phyloP scores from a whole-genome alignment of 441 rosid genomes.

The Euphorbia celastroides region DNA sequence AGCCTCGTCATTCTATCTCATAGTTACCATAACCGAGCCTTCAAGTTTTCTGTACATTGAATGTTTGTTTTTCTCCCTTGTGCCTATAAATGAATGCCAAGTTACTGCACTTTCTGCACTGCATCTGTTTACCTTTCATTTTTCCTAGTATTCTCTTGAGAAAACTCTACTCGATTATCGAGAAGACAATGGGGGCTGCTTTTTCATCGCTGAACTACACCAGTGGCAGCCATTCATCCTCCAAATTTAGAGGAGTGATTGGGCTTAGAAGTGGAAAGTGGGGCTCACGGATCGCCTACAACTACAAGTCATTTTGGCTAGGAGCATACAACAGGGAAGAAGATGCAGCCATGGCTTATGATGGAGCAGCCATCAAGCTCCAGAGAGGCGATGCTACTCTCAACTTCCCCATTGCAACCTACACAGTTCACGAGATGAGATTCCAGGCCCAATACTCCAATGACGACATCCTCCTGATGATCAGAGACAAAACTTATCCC shows the following conservation, averaged over 20 bases:
- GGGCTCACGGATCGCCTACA: conserved; percentile 26
- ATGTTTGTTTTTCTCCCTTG: not conserved
- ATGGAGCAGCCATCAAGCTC: conserved; percentile 31
- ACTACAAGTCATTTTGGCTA: conserved; percentile 25
- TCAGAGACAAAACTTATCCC: conserved; percentile 17
- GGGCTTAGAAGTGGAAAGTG: conserved; percentile 21
- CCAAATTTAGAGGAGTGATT: conserved; percentile 24
- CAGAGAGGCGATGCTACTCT: conserved; percentile 23
- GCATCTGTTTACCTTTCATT: not conserved
- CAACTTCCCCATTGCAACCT: conserved; percentile 13
- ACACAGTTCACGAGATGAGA: conserved; percentile 18
- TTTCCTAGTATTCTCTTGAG: not conserved
- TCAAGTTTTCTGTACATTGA: conserved; percentile 4
- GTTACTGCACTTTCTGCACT: not conserved
- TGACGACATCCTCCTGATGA: conserved; percentile 18
- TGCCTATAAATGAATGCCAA: conserved; percentile 10
- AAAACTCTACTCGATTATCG: no score
- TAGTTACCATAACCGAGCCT: conserved; percentile 15
- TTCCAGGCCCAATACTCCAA: conserved; percentile 17
- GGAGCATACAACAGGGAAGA: conserved; percentile 23
- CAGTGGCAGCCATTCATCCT: not conserved
- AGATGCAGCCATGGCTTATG: conserved; percentile 35
- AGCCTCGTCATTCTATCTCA: not conserved
- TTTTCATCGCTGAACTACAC: conserved; percentile 13
- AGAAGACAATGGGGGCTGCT: conserved; percentile 5